These are phyloP conservation scores for Melampsora allii-populina DNA, from an alignment of 1,284 basidiomycete genomes.

Conservation along the genomic window DNA sequence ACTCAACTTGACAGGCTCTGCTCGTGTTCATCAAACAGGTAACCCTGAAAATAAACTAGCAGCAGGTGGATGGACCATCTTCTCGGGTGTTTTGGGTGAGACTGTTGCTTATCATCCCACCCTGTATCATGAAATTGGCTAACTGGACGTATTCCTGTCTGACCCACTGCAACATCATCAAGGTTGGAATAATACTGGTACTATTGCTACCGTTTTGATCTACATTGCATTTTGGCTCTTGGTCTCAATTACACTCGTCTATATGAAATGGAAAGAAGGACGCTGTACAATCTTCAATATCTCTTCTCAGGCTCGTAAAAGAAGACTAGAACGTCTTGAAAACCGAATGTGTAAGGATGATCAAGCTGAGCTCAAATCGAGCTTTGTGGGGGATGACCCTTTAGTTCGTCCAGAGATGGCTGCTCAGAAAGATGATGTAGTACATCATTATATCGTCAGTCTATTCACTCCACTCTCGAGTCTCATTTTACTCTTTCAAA, in stretches of 20 bases:
- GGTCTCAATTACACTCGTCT: conserved; percentile 63
- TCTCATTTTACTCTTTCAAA: neutral
- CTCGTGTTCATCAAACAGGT: conserved; percentile 4
- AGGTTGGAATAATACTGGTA: conserved; percentile 55
- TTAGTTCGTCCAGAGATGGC: neutral
- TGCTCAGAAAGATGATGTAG: neutral
- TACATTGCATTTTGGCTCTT: conserved; percentile 79
- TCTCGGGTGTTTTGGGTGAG: conserved; percentile 33
- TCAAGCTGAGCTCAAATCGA: neutral
- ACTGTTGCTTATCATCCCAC: neutral
- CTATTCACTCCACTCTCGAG: neutral
- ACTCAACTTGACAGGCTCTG: neutral
- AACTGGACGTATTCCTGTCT: conserved; percentile 46
- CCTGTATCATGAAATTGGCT: conserved; percentile 5
- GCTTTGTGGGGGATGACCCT: neutral
- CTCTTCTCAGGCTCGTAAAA: conserved; percentile 44
- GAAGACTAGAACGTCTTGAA: conserved; percentile 6
- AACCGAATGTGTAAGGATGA: neutral
- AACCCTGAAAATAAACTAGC: conserved; percentile 41
- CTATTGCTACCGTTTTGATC: conserved; percentile 65
- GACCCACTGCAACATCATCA: conserved; percentile 34
- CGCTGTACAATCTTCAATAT: conserved; percentile 54
- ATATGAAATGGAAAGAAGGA: conserved; percentile 65
- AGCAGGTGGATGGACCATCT: conserved; percentile 38
- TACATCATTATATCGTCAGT: neutral